Percentiles rank a stretch among this genome's conserved stretches.
Evolutionary conservation across 345 rosid species (phyloP).

Genomic region (Eutrema japonicum): DNA sequence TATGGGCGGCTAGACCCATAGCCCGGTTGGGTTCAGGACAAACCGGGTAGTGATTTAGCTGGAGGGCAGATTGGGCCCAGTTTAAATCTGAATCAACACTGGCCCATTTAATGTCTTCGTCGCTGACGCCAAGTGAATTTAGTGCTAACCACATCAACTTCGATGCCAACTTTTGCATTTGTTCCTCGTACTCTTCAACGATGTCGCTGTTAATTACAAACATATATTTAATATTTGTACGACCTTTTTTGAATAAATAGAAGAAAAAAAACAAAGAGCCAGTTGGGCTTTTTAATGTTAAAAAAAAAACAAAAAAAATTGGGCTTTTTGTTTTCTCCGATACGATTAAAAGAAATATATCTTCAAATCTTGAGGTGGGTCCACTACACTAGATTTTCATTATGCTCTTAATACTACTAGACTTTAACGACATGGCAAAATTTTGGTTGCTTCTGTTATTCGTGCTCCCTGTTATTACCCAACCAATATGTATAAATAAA

Average conservation of each 20-base stretch:
- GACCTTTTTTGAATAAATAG: conserved; percentile 9
- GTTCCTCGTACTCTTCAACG: conserved; percentile 70
- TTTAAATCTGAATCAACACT: conserved; percentile 26
- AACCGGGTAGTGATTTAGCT: conserved; percentile 81
- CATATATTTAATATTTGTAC: background rate
- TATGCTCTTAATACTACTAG: conserved; percentile 24
- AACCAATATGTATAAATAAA: background rate
- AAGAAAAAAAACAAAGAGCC: conserved; percentile 1
- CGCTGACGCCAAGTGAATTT: conserved; percentile 46
- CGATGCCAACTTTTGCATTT: conserved; percentile 62
- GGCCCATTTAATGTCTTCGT: conserved; percentile 50
- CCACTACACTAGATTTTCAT: conserved; percentile 40
- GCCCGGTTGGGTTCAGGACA: conserved; percentile 75
- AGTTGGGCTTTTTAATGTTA: conserved; percentile 10
- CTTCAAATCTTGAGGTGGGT: conserved; percentile 44
- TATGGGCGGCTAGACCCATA: conserved; percentile 92
- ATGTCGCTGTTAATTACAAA: conserved; percentile 50
- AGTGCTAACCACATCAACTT: conserved; percentile 55
- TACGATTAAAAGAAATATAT: conserved; percentile 35
- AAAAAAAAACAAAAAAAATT: background rate
- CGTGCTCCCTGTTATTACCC: background rate
- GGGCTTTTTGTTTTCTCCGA: conserved; percentile 38
- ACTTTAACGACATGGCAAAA: conserved; percentile 29
- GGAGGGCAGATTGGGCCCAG: conserved; percentile 54
- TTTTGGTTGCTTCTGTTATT: conserved; percentile 36